These are phyloP conservation scores for Jaapia argillacea DNA, from an alignment of 768 basidiomycete species.

Conservation along the genomic window DNA sequence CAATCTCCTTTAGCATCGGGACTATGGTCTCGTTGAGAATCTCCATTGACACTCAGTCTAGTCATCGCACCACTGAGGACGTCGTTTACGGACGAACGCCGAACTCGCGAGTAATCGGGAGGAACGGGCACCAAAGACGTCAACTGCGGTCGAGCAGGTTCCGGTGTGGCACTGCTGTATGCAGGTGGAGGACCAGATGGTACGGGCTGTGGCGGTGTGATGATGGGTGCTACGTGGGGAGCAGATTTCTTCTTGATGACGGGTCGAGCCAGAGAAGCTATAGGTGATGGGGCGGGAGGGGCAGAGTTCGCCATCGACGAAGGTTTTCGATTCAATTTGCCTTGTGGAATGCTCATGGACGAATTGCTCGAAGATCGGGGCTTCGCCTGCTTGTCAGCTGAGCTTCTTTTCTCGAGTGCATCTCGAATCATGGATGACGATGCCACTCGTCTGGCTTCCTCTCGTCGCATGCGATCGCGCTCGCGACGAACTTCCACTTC, in stretches of 20 bases:
- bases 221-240: constrained; percentile 6
- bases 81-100: constrained; percentile 46
- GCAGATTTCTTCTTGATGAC: constrained; percentile 11
- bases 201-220: constrained; percentile 4
- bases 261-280: constrained; percentile 3
- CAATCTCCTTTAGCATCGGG: constrained; percentile 47
- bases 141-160: constrained; percentile 24
- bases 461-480: constrained; percentile 58
- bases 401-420: constrained; percentile 35
- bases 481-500: constrained; percentile 72
- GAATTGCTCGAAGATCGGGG: constrained; percentile 29
- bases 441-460: constrained; percentile 48
- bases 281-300: constrained; percentile 7
- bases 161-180: constrained; percentile 30
- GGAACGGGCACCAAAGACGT: constrained; percentile 32
- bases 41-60: constrained; percentile 20
- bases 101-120: constrained; percentile 33
- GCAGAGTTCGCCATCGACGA: constrained; percentile 6
- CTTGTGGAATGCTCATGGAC: neutral
- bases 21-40: constrained; percentile 18
- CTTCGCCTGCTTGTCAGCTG: constrained; percentile 26
- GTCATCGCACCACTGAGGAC: constrained; percentile 41
- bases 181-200: constrained; percentile 57
- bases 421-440: constrained; percentile 30
- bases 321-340: constrained; percentile 13